Evolutionary conservation across 768 basidiomycete species (phyloP), one percentile per base, ranked within the genome.

Genomic region (Lentinula sp.): DNA sequence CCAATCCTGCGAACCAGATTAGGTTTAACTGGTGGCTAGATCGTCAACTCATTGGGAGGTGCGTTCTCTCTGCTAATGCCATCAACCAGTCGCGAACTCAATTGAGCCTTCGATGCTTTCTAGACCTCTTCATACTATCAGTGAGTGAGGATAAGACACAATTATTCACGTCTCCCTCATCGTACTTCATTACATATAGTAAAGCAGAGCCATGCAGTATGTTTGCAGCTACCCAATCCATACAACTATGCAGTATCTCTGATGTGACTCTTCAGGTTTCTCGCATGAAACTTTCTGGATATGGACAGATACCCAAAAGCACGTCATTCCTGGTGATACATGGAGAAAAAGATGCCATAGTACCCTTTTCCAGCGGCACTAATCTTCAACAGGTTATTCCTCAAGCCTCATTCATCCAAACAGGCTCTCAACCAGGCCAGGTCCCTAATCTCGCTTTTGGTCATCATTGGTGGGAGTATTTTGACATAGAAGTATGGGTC

Each of bases 391-490:
- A 64, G 52, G 65, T 67, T 3, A 73, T 79, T 52, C 76, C 78
- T 2, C 73, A 73, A 71, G 76, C 79, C 1, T 67, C 64, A 50
- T 62, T 68, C 13, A 70, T 78, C 0, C 66, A 72, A 59, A 64
- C 74, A 1, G 79, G 79, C 7, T 33, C 57, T 8, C 41, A 59
- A 4, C 68, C 68, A 6, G 78, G 75, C 0, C 72, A 76, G 59
- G 67, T 81, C 15, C 73, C 75, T 23, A 70, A 57, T 57, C 65
- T 73, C 32, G 71, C 67, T 2, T 79, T 81, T 60, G 79, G 79
- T 3, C 79, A 79, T 63, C 64, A 74, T 41, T 80, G 77, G 79
- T 76, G 71, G 60, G 80, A 80, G 63, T 81, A 80, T 63, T 80
- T 81, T 59, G 74, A 75, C 61, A 64, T 75, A 5, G 67, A 68